Base-by-base conservation (phyloP, 2,329 filamentous ascomycete species). In the Lojkania enalia region DNA sequence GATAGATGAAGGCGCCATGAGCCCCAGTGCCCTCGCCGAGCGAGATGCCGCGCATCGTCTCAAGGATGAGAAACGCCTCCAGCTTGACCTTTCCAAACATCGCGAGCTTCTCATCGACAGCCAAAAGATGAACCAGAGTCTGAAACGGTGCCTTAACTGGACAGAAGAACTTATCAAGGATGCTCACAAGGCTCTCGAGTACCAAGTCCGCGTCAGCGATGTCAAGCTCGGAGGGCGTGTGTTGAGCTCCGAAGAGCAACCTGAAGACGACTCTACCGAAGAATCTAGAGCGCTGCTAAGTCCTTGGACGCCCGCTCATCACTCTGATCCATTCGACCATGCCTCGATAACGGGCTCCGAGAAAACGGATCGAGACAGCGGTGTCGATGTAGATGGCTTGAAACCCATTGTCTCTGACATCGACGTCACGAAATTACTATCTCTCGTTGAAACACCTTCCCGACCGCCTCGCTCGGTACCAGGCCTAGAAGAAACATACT, bases 61-160 rank as follows among this genome's bases (percentile, higher is more conserved):
- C 37, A 81, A 81, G 41, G 92, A 97, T 54, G 90, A 96, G 65
- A 86, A 86, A 55, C 83, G 89, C 20, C 76, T 97, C n/a, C 82
- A 87, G 57, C 78, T 90, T 3, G 94, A 99, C 68, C 78, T 99
- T 1, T 81, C 85, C 3, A 92, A 91, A 64, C 94, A 99, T 66
- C 88, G 90, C 55, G 87, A 96, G 61, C 76, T 97, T 1, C 80
- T 99, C 6, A 76, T 90, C 29, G 91, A 96, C 66, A 94, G 87
- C 55, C 90, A 96, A 63, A 95, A 90, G 73, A 90, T 97, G 77
- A 97, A 96, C 64, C 88, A 95, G 67, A 95, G 88, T 66, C 80
- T 99, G 35, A 95, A 90, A 68, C 81, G 89, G 36, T 99, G 94
- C 67, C 78, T 96, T 23, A 84, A 85, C 54, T 92, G 89, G 81